Evolutionary conservation across 2,329 filamentous ascomycete genomes (phyloP), one percentile per base, ranked within the genome.

Genomic region (Onygenales sp.): DNA sequence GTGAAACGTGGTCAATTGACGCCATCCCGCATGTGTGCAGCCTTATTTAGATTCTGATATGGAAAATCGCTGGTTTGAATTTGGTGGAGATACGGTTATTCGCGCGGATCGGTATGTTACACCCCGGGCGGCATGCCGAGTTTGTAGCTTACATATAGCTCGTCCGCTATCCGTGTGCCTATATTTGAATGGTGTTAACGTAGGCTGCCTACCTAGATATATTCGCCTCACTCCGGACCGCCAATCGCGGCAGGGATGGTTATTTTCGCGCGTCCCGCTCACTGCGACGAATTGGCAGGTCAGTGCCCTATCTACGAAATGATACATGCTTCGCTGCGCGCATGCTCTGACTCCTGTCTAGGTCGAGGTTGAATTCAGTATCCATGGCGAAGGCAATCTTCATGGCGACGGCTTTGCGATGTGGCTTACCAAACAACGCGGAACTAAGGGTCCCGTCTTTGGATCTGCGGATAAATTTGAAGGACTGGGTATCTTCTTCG

Each of bases 41-140:
- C 93, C 93, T 58, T 98, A 96, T 74, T 83, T 98, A 63, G 93
- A 98, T 75, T 93, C 90, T 57, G 93, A 97, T 72, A 91, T 97
- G 85, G 87, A 94, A 75, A 95, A 89, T 75, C 86, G 93, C 69
- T 98, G 93, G 92, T 98, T 92, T 74, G 93, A 98, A 75, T 98
- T 94, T 80, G 93, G 93, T 68, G 93, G 92, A 67, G 90, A 95
- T 75, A 89, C 92, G 42, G 85, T 98, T 64, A 81, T 96, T 65
- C 78, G 83, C 60, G 79, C 82, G 58, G 83, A 86, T 66, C 78
- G 81, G 75, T 78, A 68, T 55, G 57, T 54, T 10, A 43, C 46
- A 45, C 45, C 21, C 38, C 17, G 35, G 9, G 39, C 38, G 2
- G 33, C 39, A n/a, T 13, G 14, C 38, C 45, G 17, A 17, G 17